phyloP scores from a whole-genome alignment of 73 alveolate genomes.

The Paramecium primaurelia region DNA sequence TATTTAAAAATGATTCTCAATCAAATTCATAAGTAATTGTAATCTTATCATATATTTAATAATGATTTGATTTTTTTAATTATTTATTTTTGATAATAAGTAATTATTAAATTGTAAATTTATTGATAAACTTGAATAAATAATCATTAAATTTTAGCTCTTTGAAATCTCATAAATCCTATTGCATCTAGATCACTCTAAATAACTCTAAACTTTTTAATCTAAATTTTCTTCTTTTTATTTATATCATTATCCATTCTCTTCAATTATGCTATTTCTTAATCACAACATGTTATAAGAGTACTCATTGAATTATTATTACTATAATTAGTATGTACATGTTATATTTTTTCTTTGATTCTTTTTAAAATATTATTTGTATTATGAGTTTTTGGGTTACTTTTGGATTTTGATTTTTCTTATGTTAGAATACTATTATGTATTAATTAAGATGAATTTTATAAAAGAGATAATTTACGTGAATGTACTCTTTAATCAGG shows the following conservation, averaged over 20 bases:
- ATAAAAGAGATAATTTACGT: background rate
- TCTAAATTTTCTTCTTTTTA: background rate
- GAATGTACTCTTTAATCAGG: background rate
- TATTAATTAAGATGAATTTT: background rate
- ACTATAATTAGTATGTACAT: background rate
- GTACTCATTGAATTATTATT: slow-evolving; percentile 14
- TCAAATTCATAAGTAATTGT: no score
- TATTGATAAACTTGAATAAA: background rate
- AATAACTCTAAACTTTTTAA: background rate
- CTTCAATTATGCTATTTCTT: background rate
- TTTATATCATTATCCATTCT: background rate
- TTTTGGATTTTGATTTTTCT: background rate
- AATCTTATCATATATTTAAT: no score
- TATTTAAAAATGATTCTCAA: no score
- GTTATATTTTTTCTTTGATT: background rate
- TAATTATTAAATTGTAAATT: background rate
- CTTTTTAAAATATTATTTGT: background rate
- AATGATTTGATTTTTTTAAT: no score
- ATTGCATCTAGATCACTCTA: background rate
- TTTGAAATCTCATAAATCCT: background rate
- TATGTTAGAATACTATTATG: background rate
- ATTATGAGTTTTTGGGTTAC: background rate
- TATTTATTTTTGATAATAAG: no score
- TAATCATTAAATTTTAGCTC: background rate
- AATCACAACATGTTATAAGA: background rate